These are phyloP conservation scores for Bipolaris zeicola DNA, from an alignment of 2,329 filamentous ascomycete species.

Conservation along the genomic window DNA sequence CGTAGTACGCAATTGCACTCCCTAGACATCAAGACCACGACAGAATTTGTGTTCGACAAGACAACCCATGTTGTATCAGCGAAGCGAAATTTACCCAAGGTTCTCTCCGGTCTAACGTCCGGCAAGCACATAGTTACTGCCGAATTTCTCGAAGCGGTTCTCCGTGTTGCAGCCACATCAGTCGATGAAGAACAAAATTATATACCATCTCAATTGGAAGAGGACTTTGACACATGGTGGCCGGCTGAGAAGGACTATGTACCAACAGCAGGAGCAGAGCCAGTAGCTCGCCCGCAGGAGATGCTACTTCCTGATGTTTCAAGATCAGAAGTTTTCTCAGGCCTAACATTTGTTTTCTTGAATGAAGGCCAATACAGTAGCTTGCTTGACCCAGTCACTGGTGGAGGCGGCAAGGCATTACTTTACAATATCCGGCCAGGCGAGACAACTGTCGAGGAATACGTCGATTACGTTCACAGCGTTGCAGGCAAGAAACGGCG, in stretches of 20 bases:
- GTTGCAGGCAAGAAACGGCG: conserved; percentile 75
- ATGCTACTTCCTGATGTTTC: conserved; percentile 72
- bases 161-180: conserved; percentile 60
- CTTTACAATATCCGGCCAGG: conserved; percentile 65
- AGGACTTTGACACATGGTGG: conserved; percentile 80
- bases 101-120: conserved; percentile 83
- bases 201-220: conserved; percentile 67
- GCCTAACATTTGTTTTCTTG: conserved; percentile 88
- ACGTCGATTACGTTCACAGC: conserved; percentile 76
- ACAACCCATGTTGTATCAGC: conserved; percentile 89
- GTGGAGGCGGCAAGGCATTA: conserved; percentile 82
- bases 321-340: conserved; percentile 76
- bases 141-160: conserved; percentile 74
- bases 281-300: conserved; percentile 68
- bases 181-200: conserved; percentile 52
- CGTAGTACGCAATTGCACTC: conserved; percentile 72
- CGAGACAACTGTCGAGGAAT: conserved; percentile 72
- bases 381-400: conserved; percentile 74
- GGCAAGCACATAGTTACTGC: conserved; percentile 76
- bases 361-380: conserved; percentile 75
- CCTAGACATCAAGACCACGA: conserved; percentile 84
- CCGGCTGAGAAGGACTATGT: conserved; percentile 74
- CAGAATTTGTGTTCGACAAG: conserved; percentile 69
- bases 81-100: conserved; percentile 88
- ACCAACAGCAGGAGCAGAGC: conserved; percentile 77